Percentiles rank a stretch among this genome's conserved stretches.
Evolutionary conservation across 805 yeast genomes (phyloP).

Genomic region (Nakazawaea sp.): DNA sequence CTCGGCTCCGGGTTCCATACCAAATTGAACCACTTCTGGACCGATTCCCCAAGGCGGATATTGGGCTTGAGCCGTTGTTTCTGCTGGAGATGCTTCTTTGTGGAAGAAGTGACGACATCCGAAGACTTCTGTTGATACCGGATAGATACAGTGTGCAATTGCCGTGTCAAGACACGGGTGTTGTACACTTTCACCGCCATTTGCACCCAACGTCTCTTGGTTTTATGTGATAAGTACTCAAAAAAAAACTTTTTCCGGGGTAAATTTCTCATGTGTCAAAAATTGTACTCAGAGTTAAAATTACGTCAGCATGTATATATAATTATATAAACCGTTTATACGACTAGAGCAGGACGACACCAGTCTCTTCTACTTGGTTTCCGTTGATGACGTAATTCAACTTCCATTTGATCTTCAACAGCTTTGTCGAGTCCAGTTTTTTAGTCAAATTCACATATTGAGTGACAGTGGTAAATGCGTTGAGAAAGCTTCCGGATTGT

Average conservation of each 20-base stretch:
- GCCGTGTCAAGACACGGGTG: too few relatives aligned
- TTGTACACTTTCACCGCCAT: too few relatives aligned
- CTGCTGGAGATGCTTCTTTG: not conserved
- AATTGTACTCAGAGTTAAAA: too few relatives aligned
- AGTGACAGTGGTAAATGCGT: conserved; percentile 36
- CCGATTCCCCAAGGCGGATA: not conserved
- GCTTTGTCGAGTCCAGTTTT: conserved; percentile 22
- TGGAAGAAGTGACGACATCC: not conserved
- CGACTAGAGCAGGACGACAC: conserved; percentile 29
- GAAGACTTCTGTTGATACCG: conserved; percentile 1
- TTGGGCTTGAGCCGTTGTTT: conserved; percentile 5
- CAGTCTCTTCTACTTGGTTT: conserved; percentile 45
- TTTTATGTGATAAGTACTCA: not conserved
- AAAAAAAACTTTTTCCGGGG: too few relatives aligned
- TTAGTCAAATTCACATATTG: conserved; percentile 41
- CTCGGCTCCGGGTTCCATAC: not conserved
- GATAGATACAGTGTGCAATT: too few relatives aligned
- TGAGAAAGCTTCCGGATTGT: conserved; percentile 50
- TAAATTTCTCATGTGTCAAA: too few relatives aligned
- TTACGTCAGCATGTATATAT: too few relatives aligned
- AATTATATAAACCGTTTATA: not conserved
- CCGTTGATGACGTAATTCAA: conserved; percentile 46
- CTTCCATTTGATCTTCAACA: conserved; percentile 75
- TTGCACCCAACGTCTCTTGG: too few relatives aligned
- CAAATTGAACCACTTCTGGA: conserved; percentile 3